These are phyloP conservation scores for Ceratocystis alfenasii DNA, from an alignment of 2,329 filamentous ascomycete genomes.

Conservation along the genomic window DNA sequence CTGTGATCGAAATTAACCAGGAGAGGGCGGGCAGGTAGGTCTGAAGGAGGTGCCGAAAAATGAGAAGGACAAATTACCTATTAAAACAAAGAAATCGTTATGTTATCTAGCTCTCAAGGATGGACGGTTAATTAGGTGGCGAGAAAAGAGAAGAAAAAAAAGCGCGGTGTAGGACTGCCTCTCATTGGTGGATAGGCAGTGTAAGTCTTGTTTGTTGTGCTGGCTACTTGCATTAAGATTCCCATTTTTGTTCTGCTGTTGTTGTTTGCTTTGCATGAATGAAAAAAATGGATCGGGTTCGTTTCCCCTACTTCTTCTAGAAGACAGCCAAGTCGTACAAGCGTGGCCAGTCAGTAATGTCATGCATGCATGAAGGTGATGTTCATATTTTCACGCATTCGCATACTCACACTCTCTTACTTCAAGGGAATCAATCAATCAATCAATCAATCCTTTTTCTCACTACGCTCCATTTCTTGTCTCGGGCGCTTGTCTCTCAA, in stretches of 20 bases:
- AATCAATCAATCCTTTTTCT: background rate
- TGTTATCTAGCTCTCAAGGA: too few species aligned
- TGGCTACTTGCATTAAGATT: background rate
- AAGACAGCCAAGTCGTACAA: conserved; percentile 2
- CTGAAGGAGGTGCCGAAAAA: conserved; percentile 8
- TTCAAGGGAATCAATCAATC: background rate
- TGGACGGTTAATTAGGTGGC: too few species aligned
- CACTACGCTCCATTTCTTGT: background rate
- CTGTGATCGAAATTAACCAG: background rate
- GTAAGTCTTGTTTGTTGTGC: background rate
- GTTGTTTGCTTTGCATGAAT: background rate
- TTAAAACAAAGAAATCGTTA: background rate
- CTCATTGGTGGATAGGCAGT: background rate
- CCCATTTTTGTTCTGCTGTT: background rate
- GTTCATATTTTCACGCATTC: background rate
- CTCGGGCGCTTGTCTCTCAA: background rate
- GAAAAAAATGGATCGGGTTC: background rate
- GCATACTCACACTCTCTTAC: background rate
- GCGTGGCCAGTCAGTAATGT: background rate
- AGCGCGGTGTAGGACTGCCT: background rate
- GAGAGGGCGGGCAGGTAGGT: background rate
- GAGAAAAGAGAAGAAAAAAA: background rate
- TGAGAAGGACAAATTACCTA: background rate
- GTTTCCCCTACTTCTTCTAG: background rate
- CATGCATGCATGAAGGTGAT: conserved; percentile 2